Evolutionary conservation across 306 rosid species (phyloP), one percentile per base, ranked within the genome.

Genomic region (Quercus ilex): DNA sequence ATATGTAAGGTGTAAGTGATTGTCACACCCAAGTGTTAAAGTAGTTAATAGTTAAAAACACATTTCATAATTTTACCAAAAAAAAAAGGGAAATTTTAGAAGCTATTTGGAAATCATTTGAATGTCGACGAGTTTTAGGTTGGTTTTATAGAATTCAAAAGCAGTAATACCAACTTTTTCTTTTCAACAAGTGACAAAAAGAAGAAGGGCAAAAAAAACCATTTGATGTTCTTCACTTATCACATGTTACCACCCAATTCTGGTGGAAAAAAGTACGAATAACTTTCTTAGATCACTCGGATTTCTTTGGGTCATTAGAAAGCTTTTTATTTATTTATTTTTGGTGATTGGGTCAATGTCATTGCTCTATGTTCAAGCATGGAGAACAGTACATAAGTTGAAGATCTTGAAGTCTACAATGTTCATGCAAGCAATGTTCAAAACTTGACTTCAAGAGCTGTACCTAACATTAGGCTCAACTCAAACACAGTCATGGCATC

Each of bases 361-460:
- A 75, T 78, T 67, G 80, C 89, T 80, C 86, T 25, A 43, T 19
- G 77, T 81, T 90, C 88, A 92, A 89, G 85, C 62, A 76, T 75
- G 90, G 89, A 85, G 91, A 74, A 68, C 55, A 11, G 28, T 41
- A 58, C 67, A 33, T n/a, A 46, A 73, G 73, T 55, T 77, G 80
- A 84, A 43, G 77, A 68, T 33, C 53, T 26, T 33, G 43, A 63
- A 69, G 70, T 65, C 56, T 14, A 25, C 60, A 55, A 53, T 73
- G 79, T 77, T 51, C 79, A 60, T 87, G 89, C 88, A 77, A 79
- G 19, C 18, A 75, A 82, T 67, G 43, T 35, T 63, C 68, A 70
- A 74, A 85, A 43, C 74, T 25, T 55, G 65, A 65, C 79, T 70
- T 51, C 64, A 62, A 18, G 35, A 64, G 77, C 46, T 73, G 75